phyloP scores from a whole-genome alignment of 1,284 basidiomycete genomes.

The Sparassis latifolia region DNA sequence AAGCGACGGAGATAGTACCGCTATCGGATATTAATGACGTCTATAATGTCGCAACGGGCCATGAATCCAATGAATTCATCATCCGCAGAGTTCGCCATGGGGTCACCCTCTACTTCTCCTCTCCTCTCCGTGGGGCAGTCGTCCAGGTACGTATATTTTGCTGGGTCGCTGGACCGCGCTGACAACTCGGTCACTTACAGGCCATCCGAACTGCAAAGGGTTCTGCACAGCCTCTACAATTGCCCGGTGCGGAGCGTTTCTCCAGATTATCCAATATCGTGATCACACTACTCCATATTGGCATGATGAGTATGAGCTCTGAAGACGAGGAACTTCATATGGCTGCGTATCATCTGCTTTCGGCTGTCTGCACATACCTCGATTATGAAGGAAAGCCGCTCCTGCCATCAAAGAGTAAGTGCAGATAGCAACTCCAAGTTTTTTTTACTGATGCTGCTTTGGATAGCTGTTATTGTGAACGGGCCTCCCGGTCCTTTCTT shows the following conservation, averaged over 20 bases:
- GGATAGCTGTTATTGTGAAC: conserved; percentile 39
- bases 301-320: conserved; percentile 69
- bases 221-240: conserved; percentile 49
- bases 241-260: conserved; percentile 59
- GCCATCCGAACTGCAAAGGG: conserved; percentile 66
- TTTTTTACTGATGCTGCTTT: neutral
- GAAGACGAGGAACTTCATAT: conserved; percentile 70
- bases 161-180: too few relatives aligned
- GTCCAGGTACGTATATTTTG: conserved; percentile 50
- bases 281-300: conserved; percentile 77
- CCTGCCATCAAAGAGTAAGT: conserved; percentile 61
- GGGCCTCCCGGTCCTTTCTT: conserved; percentile 63
- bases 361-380: conserved; percentile 72
- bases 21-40: conserved; percentile 80
- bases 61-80: conserved; percentile 76
- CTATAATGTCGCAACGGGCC: conserved; percentile 70
- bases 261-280: conserved; percentile 78
- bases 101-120: conserved; percentile 65
- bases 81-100: conserved; percentile 68
- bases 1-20: conserved; percentile 74
- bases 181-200: conserved; percentile 26
- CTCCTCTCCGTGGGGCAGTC: conserved; percentile 61
- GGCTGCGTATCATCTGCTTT: conserved; percentile 73
- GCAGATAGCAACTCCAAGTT: neutral
- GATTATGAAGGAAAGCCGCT: conserved; percentile 69